Evolutionary conservation across 2,329 filamentous ascomycete genomes (phyloP).

Genomic region (Cladosporium sp.): DNA sequence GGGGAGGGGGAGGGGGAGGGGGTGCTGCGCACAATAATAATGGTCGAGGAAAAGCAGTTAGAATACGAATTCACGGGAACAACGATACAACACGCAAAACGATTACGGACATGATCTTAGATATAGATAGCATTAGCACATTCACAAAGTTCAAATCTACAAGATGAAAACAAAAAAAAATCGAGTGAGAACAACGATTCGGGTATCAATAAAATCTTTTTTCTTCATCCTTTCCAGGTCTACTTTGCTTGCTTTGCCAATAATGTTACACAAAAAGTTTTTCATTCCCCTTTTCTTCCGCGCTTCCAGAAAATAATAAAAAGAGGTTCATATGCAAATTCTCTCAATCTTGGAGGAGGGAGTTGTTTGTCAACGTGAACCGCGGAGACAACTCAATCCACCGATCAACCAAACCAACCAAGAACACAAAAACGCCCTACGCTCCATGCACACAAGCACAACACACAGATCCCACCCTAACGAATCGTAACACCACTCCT

Average conservation of each 20-base stretch:
- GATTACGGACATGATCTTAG: background rate
- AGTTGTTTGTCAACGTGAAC: background rate
- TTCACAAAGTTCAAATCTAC: background rate
- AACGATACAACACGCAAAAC: background rate
- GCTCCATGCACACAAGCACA: conserved; percentile 11
- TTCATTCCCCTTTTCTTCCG: background rate
- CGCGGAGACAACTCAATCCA: background rate
- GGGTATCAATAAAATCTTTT: background rate
- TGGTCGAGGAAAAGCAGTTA: background rate
- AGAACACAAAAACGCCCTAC: conserved; percentile 1
- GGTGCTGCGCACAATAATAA: background rate
- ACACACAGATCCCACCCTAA: conserved; percentile 13
- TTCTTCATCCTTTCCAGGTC: background rate
- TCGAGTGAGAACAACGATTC: background rate
- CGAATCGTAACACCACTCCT: conserved; percentile 36
- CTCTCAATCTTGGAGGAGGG: background rate
- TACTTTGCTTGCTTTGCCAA: background rate
- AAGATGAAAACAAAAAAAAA: too few species aligned
- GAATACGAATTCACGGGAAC: background rate
- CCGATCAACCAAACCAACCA: background rate
- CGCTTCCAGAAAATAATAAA: background rate
- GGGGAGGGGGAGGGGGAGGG: too few species aligned
- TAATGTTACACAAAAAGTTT: background rate
- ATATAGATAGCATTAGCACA: background rate
- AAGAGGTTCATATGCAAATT: background rate